Base-by-base conservation (phyloP, 129 eudicot genomes). In the Logfia minima region DNA sequence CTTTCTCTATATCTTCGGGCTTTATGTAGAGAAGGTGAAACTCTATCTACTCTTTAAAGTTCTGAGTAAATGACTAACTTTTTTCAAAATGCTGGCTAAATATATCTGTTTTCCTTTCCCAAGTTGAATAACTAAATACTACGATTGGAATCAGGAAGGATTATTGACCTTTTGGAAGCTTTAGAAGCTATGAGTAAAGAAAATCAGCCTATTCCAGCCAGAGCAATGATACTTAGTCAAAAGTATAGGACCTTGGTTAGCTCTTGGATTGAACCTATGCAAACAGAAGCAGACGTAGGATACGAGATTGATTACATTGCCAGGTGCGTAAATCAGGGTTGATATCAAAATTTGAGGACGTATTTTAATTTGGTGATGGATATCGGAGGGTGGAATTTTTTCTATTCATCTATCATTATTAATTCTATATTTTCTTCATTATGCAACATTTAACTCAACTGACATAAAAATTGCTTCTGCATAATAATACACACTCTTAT, bases 251-350 rank as follows among this genome's bases (percentile, higher is more conserved):
- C 98, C 59, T 48, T 94, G 78, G 98, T 94, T 83, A 94, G 98
- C 84, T 91, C 98, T 8, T 94, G 98, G 98, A 94, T 94, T 83
- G 98, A 94, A 85, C 98, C 98, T 82, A 81, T 94, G 85, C 88
- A 85, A 68, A 96, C 90, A 69, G 98, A 94, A 84, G 98, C 98
- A 51, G 97, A 94, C 51, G 89, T 94, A 81, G 98, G 98, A 67
- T 90, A 85, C 63, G 97, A 94, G 80, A 86, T 94, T 58, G 98
- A 94, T 86, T 94, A 91, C 87, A 84, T 91, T 35, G 92, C 96
- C 77, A 94, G 98, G 98, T 89, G 68, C 26, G 75, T 53, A 18
- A 17, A 24, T 62, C 67, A 26, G 34, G 60, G 48, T 8, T 59
- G 5, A 65, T 60, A 64, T 17, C 48, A 43, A 28, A 3, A 23